Base-by-base conservation (phyloP, 2,329 filamentous ascomycete genomes). In the Aspergillus niger region DNA sequence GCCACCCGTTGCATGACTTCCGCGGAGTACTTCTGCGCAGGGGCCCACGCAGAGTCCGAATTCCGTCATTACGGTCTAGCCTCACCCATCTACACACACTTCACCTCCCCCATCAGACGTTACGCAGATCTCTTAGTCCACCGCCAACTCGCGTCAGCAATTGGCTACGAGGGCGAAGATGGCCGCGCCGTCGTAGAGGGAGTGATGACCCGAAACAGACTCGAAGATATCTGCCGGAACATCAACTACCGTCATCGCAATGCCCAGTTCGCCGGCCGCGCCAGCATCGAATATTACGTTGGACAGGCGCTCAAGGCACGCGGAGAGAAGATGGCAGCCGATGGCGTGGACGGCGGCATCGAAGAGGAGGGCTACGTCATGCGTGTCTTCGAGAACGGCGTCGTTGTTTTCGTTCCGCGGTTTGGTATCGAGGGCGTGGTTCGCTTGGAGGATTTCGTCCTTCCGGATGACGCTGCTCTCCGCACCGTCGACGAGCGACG, bases 1-100 rank as follows among this genome's bases (percentile, higher is more conserved):
- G 95, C 95, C 8, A 99, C 95, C 8, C 89, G 95, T 22, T 99
- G 95, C 85, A 99, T 99, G 95, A 97, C 97, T 83, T 95, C 92
- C 57, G 95, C 95, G 63, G 95, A 99, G 79, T 99, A 99, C 80
- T 99, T 99, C 79, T 95, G 91, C 79, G 91, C 94, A 0, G 95
- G 95, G 62, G 93, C 92, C 6, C 92, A 97, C 75, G 87, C 93
- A 0, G 94, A 95, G 75, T 90, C 92, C 0, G 95, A 98, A 74
- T 99, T 97, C 84, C 87, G 92, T 55, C 96, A 99, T 80, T 99
- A 99, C 77, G 95, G 95, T 67, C 88, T 99, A 38, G 96, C 96
- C 0, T 92, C 90, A 3, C 91, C 96, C 71, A 99, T 99, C 74
- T 99, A 99, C 81, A 99, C 95, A 2, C 95, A 99, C 77, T 99